Conservation (phyloP, 164 flowering plant species). For the Magnolia kwangsiensis region DNA sequence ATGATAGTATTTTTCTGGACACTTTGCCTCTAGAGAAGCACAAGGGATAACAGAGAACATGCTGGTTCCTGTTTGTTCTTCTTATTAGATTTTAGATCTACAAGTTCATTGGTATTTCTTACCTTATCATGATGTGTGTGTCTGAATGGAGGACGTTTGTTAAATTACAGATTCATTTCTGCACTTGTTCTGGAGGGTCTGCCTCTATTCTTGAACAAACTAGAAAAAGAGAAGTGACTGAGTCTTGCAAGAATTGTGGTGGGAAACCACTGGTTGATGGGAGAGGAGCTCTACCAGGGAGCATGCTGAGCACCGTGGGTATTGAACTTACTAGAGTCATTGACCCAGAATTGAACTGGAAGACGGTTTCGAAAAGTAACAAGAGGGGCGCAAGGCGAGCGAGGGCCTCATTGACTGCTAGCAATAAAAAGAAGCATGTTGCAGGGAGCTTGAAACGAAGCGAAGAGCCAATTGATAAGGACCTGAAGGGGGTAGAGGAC, state of each 20-base stretch:
- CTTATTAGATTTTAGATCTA: too few species aligned
- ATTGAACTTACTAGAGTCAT: conserved; percentile 28
- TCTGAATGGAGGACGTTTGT: background rate
- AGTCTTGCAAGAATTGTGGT: conserved; percentile 30
- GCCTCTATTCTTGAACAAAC: conserved; percentile 20
- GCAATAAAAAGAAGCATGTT: conserved; percentile 13
- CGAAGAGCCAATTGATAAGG: conserved; percentile 19
- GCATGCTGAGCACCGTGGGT: conserved; percentile 36
- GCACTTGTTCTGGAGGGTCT: conserved; percentile 24
- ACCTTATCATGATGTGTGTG: background rate
- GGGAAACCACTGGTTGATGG: conserved; percentile 26
- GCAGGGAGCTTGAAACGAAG: conserved; percentile 18
- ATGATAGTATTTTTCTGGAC: too few species aligned
- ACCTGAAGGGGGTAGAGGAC: conserved; percentile 27
- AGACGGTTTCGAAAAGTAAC: conserved; percentile 31
- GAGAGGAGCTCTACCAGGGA: conserved; percentile 18
- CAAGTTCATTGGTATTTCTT: background rate
- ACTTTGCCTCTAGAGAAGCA: background rate
- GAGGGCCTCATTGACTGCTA: conserved; percentile 13
- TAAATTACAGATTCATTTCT: conserved; percentile 27
- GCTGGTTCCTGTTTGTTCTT: background rate
- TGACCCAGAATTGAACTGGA: conserved; percentile 32
- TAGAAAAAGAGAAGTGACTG: conserved; percentile 12
- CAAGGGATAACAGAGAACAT: background rate
- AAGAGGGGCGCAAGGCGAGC: conserved; percentile 29